Base-by-base conservation (phyloP, 495 filamentous ascomycete species). In the Pyronema domesticum region DNA sequence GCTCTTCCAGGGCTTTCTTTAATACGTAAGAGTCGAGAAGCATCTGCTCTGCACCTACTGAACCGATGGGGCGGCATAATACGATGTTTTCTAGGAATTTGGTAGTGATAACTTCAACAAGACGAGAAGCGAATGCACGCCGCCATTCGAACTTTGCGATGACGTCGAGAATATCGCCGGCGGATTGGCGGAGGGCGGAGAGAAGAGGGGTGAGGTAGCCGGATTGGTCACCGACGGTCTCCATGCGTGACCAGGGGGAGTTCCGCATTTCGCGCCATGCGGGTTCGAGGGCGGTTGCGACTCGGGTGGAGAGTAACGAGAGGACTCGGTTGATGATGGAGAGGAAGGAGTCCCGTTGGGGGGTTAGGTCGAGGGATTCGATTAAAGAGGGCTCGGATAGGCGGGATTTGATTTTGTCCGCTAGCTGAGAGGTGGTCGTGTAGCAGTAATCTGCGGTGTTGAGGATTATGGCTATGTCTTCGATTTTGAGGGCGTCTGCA, bases 391-490 rank as follows among this genome's bases (percentile, higher is more conserved):
- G 80, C 51, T 76, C 74, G 61, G 95, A 91, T 57, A 98, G 82
- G 4, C 85, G 76, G 57, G 80, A 79, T 68, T 86, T 94, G 70
- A 98, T 89, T 68, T 89, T 94, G 58, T 94, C 88, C 65, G 95
- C 89, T 1, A 98, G 71, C 59, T 95, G 89, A 53, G 78, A 83
- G 58, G 86, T 89, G 13, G 89, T 96, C 18, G 77, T 80, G 64
- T 95, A 89, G 75, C 93, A 96, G 68, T 96, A 98, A 62, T 98
- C 91, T 0, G 91, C 93, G 1, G 91, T 96, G 66, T 96, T 98
- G 44, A 98, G 73, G 5, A 96, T 85, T 0, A 89, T 72, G 8
- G 94, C 76, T 17, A 83, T 72, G 55, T 94, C 86, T 58, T 95
- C 80, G 3, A 87, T 66, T 3, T 80, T 73, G 0, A 86, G 78